Evolutionary conservation across 2,329 filamentous ascomycete genomes (phyloP).

Genomic region (Aureobasidium vineae): DNA sequence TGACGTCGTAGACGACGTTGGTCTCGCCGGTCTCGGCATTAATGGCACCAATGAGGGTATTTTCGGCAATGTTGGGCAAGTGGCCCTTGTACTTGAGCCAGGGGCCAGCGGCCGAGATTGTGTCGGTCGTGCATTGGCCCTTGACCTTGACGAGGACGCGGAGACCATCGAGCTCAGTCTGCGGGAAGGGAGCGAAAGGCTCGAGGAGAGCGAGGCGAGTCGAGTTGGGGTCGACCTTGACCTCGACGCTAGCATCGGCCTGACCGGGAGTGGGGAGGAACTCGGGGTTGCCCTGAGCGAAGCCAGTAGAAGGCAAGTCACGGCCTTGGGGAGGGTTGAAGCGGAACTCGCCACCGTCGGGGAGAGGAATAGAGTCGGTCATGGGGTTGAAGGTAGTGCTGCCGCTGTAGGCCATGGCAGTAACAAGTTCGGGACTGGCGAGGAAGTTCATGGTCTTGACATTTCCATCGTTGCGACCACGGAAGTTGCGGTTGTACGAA

Average conservation of each 20-base stretch:
- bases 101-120: slow-evolving; percentile 92
- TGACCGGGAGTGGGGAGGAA: slow-evolving; percentile 71
- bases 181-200: slow-evolving; percentile 82
- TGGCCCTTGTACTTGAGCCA: slow-evolving; percentile 99
- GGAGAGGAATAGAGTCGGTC: slow-evolving; percentile 77
- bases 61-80: slow-evolving; percentile 94
- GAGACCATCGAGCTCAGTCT: slow-evolving; percentile 69
- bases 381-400: slow-evolving; percentile 92
- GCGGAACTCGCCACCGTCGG: slow-evolving; percentile 73
- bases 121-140: slow-evolving; percentile 98
- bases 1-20: slow-evolving; percentile 85
- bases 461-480: slow-evolving; percentile 95
- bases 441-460: slow-evolving; percentile 98
- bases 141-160: slow-evolving; percentile 93
- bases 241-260: slow-evolving; percentile 67
- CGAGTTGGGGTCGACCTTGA: slow-evolving; percentile 83
- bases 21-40: slow-evolving; percentile 92
- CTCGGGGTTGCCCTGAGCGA: slow-evolving; percentile 71
- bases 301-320: slow-evolving; percentile 67
- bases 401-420: slow-evolving; percentile 91
- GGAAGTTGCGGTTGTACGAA: slow-evolving; percentile 98
- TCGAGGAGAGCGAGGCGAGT: slow-evolving; percentile 87
- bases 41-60: slow-evolving; percentile 92
- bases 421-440: slow-evolving; percentile 93
- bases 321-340: slow-evolving; percentile 71